These are phyloP conservation scores for Onygenales sp. DNA, from an alignment of 2,329 filamentous ascomycete genomes.

Conservation along the genomic window DNA sequence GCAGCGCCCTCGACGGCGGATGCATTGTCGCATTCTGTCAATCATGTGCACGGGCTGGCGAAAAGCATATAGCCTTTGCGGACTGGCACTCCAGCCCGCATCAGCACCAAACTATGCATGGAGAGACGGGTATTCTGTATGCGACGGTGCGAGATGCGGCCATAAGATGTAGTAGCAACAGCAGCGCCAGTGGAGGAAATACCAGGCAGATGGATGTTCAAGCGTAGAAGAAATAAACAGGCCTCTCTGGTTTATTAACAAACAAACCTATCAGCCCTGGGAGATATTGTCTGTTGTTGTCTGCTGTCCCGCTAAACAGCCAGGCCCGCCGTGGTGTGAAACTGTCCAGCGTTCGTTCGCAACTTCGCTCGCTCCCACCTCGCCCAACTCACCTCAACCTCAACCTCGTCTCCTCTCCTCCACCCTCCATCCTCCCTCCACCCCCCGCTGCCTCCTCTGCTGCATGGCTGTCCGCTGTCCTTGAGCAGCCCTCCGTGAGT, in stretches of 20 bases:
- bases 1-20: no score
- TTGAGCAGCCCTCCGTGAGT: background rate
- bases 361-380: slow-evolving; percentile 2
- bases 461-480: background rate
- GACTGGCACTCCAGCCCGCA: background rate
- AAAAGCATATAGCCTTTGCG: background rate
- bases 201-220: no score
- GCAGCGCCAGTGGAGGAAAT: background rate
- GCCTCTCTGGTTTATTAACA: no score
- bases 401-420: background rate
- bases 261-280: no score
- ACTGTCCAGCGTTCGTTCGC: slow-evolving; percentile 2
- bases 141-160: background rate
- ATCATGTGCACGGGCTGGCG: background rate
- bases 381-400: background rate
- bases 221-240: no score
- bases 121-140: background rate
- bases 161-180: background rate
- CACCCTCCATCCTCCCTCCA: background rate
- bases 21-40: background rate
- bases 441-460: background rate
- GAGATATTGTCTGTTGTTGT: background rate
- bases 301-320: background rate
- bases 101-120: background rate
- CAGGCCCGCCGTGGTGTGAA: slow-evolving; percentile 5